Conservation (phyloP, 257 asterid genomes). For the Nicotiana tabacum region DNA sequence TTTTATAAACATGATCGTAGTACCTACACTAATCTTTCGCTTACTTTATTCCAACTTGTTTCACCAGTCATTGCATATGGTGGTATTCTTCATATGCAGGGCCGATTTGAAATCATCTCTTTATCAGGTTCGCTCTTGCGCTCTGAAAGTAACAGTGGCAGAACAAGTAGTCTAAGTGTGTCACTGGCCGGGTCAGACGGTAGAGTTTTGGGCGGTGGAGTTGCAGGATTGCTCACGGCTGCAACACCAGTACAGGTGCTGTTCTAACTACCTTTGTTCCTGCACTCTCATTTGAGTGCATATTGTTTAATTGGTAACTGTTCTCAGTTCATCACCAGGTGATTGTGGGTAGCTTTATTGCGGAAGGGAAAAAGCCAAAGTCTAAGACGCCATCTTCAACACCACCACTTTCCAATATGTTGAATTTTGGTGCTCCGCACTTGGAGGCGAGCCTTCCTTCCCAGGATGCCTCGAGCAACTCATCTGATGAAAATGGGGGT, state of each 20-base stretch:
- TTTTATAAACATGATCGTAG: neutral
- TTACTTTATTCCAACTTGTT: neutral
- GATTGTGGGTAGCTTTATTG: slow-evolving; percentile 79
- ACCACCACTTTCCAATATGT: slow-evolving; percentile 35
- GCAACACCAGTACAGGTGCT: slow-evolving; percentile 75
- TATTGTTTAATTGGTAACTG: neutral
- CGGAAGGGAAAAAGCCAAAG: slow-evolving; percentile 59
- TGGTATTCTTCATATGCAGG: slow-evolving; percentile 38
- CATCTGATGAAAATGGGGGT: slow-evolving; percentile 51
- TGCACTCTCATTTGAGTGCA: neutral
- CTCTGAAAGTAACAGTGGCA: slow-evolving; percentile 50
- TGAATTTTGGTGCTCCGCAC: slow-evolving; percentile 47
- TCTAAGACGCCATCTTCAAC: slow-evolving; percentile 22
- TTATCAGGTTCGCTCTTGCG: slow-evolving; percentile 62
- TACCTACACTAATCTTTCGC: neutral
- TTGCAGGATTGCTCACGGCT: slow-evolving; percentile 75
- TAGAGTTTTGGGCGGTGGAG: slow-evolving; percentile 80
- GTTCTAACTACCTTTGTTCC: neutral
- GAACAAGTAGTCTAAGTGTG: slow-evolving; percentile 53
- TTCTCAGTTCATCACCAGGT: slow-evolving; percentile 32
- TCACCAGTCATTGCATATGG: neutral
- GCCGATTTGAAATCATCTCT: slow-evolving; percentile 68
- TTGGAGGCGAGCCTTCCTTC: slow-evolving; percentile 48
- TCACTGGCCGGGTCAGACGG: slow-evolving; percentile 74
- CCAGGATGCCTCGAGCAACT: slow-evolving; percentile 51